Evolutionary conservation across 2,329 filamentous ascomycete species (phyloP), one percentile per base, ranked within the genome.

Genomic region (Aspergillus sp.): DNA sequence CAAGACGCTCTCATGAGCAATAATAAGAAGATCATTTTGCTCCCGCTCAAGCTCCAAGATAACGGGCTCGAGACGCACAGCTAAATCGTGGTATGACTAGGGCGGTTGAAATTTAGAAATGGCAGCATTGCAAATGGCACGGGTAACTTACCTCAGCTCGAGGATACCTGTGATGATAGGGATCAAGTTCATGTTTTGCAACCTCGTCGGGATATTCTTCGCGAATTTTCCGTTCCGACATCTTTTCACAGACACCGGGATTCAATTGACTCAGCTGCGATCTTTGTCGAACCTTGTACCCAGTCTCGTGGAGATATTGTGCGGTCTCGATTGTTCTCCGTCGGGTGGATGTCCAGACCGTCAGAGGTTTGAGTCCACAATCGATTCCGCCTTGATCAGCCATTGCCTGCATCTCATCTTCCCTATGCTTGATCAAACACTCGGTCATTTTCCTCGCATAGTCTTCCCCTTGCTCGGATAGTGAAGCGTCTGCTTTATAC

Each of bases 241-340:
- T 89, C 76, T 92, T 95, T 78, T 98, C 95, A 71, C 93, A 97
- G 6, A 96, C 92, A 3, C 95, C 95, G 1, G 95, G 95, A 71
- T 99, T 97, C 71, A 99, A 86, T 78, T 98, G 93, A 71, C 93
- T 96, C 89, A 99, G 92, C 74, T 99, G 94, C 52, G 93, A 94
- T 59, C 95, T 87, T 76, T 98, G 95, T 18, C 91, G 87, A 52
- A 98, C 90, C 68, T 90, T 90, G 79, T 90, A 96, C 2, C 92
- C 93, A 64, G 85, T 84, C 12, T 88, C 84, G 64, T 89, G 86
- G n/a, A 99, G 83, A 65, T 87, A 88, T 54, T 93, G 87, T 1
- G 92, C 88, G 1, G 96, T 99, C 75, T 99, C 92, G 10, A 96
- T 88, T 0, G 95, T 96, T 61, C 94, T 86, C 67, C 92, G 86